Evolutionary conservation across 208 protist genomes (phyloP).

Genomic region (Trypanosoma rangeli): DNA sequence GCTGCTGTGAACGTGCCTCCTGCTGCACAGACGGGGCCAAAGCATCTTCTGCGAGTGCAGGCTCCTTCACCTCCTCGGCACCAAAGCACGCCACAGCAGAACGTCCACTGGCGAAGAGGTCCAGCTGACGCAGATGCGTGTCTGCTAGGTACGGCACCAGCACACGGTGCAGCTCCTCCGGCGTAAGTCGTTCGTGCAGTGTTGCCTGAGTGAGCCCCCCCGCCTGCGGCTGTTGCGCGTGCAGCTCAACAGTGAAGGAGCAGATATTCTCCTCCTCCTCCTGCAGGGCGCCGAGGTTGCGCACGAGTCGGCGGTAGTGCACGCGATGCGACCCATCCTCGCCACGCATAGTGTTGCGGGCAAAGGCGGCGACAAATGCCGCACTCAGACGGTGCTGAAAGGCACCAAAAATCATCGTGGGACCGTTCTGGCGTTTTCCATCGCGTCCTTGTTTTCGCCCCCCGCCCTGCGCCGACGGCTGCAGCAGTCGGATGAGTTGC

Average conservation of each 20-base stretch:
- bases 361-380: constrained; percentile 74
- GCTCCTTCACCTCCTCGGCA: neutral
- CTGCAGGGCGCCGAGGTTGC: constrained; percentile 47
- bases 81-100: constrained; percentile 45
- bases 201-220: neutral
- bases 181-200: constrained; percentile 28
- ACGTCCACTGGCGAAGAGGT: constrained; percentile 44
- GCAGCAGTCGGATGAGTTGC: constrained; percentile 17
- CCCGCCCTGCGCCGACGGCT: neutral
- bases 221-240: neutral
- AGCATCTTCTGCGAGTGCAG: neutral
- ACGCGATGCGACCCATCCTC: constrained; percentile 63
- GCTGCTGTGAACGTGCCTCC: neutral
- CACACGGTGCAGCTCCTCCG: constrained; percentile 28
- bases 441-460: neutral
- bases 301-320: constrained; percentile 56
- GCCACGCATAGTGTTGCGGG: constrained; percentile 61
- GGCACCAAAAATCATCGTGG: constrained; percentile 30
- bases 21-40: neutral
- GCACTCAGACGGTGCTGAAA: constrained; percentile 61
- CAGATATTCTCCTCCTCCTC: constrained; percentile 35
- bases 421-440: neutral
- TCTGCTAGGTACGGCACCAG: constrained; percentile 45
- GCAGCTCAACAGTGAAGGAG: constrained; percentile 41
- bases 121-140: constrained; percentile 45